A percentile compares a stretch with the other conserved stretches of the same genome.
Evolutionary conservation across 2,329 filamentous ascomycete genomes (phyloP).

Genomic region (Stagonosporopsis rhizophila): DNA sequence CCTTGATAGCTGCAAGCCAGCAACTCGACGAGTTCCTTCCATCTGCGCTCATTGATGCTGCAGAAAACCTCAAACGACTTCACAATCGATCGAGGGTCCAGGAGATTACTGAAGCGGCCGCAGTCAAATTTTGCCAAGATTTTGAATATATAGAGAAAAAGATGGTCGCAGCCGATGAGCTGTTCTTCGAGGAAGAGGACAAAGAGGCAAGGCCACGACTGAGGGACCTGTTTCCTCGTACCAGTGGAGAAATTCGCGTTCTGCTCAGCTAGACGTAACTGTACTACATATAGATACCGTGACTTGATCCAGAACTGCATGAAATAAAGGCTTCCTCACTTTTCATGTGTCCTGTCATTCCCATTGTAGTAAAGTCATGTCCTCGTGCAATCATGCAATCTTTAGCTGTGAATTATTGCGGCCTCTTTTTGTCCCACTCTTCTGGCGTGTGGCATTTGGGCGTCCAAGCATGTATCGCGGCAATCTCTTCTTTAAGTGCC

Average conservation of each 20-base stretch:
- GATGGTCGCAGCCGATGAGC: constrained; percentile 66
- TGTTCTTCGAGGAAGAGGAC: constrained; percentile 47
- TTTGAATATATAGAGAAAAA: constrained; percentile 75
- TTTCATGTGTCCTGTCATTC: neutral
- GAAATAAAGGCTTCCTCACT: neutral
- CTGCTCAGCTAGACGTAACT: constrained; percentile 60
- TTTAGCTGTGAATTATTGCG: constrained; percentile 28
- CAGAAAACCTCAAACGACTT: constrained; percentile 78
- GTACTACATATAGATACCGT: neutral
- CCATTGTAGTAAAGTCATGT: neutral
- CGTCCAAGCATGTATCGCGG: constrained; percentile 91
- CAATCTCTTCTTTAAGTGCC: constrained; percentile 84
- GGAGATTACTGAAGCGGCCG: constrained; percentile 80
- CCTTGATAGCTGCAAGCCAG: constrained; percentile 73
- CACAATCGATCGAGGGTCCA: constrained; percentile 75
- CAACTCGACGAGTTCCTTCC: constrained; percentile 89
- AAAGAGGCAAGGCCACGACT: constrained; percentile 51
- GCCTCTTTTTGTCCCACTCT: constrained; percentile 78
- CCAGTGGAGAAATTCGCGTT: constrained; percentile 68
- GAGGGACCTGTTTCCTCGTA: constrained; percentile 68
- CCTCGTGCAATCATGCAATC: neutral
- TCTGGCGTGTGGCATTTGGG: constrained; percentile 92
- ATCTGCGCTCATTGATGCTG: constrained; percentile 89
- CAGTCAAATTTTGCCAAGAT: constrained; percentile 81
- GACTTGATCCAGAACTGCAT: neutral